These are phyloP conservation scores for Sclerotinia nivalis DNA, from an alignment of 2,329 filamentous ascomycete genomes.

Conservation along the genomic window DNA sequence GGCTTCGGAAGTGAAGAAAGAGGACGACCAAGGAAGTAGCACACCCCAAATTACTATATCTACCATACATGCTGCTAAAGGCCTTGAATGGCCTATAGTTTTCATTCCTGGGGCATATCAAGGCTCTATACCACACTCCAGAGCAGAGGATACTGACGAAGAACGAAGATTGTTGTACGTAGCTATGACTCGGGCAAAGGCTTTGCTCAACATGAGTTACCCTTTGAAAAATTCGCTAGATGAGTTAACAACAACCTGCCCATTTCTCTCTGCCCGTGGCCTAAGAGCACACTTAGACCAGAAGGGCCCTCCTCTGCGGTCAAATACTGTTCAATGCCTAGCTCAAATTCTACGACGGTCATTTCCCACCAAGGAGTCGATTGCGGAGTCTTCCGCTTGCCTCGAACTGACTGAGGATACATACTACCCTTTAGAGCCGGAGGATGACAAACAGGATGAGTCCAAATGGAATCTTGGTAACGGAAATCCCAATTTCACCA, in stretches of 20 bases:
- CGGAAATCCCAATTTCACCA: slow-evolving; percentile 31
- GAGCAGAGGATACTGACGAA: slow-evolving; percentile 83
- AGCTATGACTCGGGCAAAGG: slow-evolving; percentile 92
- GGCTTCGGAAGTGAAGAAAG: slow-evolving; percentile 74
- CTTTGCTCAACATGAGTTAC: slow-evolving; percentile 80
- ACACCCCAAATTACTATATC: slow-evolving; percentile 79
- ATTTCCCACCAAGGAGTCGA: slow-evolving; percentile 53
- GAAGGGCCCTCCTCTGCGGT: slow-evolving; percentile 69
- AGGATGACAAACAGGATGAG: slow-evolving; percentile 45
- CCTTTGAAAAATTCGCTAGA: slow-evolving; percentile 67
- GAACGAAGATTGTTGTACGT: slow-evolving; percentile 90
- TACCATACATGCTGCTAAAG: slow-evolving; percentile 95
- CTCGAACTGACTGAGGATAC: slow-evolving; percentile 66
- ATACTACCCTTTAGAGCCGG: slow-evolving; percentile 65
- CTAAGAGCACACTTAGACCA: slow-evolving; percentile 56
- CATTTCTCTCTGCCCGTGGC: slow-evolving; percentile 63
- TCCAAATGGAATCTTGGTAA: slow-evolving; percentile 43
- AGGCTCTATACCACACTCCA: slow-evolving; percentile 85
- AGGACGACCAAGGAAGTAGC: slow-evolving; percentile 56
- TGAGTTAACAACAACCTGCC: slow-evolving; percentile 66
- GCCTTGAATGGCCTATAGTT: slow-evolving; percentile 92
- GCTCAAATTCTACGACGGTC: slow-evolving; percentile 70
- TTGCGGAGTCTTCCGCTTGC: slow-evolving; percentile 46
- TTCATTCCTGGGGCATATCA: slow-evolving; percentile 90
- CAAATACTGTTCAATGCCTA: slow-evolving; percentile 62